phyloP scores from a whole-genome alignment of 306 rosid genomes.

The Glycine latifolia region DNA sequence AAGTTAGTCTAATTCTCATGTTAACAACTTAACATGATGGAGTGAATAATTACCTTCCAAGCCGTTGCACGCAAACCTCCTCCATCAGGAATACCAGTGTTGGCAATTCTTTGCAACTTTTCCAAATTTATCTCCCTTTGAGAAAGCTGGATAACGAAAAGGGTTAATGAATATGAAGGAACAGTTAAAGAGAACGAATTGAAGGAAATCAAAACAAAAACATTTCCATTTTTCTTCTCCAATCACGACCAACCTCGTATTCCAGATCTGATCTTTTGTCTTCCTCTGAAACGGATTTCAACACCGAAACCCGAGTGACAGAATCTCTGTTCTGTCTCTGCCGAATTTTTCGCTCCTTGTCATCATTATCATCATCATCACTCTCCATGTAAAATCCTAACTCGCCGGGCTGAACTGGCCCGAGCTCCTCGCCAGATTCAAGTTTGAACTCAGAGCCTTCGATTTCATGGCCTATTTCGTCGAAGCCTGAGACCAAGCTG shows the following conservation, averaged over 20 bases:
- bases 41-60: constrained; percentile 70
- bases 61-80: constrained; percentile 73
- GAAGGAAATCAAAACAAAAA: constrained; percentile 11
- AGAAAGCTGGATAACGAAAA: constrained; percentile 59
- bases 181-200: neutral
- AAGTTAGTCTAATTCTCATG: neutral
- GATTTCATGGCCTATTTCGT: constrained; percentile 47
- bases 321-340: constrained; percentile 44
- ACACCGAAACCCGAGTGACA: constrained; percentile 49
- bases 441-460: constrained; percentile 52
- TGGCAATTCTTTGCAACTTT: constrained; percentile 73
- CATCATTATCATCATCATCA: neutral
- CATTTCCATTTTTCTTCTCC: constrained; percentile 13
- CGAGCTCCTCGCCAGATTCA: constrained; percentile 80
- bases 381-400: constrained; percentile 49
- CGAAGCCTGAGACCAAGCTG: constrained; percentile 58
- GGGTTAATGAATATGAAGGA: neutral
- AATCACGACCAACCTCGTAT: constrained; percentile 60
- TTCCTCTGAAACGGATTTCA: constrained; percentile 68
- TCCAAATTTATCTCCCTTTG: constrained; percentile 72
- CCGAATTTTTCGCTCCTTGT: constrained; percentile 36
- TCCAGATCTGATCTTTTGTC: constrained; percentile 80
- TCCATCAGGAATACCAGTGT: constrained; percentile 75
- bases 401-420: constrained; percentile 65
- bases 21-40: neutral